Percentiles rank a stretch among this genome's conserved stretches.
phyloP scores from a whole-genome alignment of 2,329 filamentous ascomycete genomes.

The Botrytis fragariae region DNA sequence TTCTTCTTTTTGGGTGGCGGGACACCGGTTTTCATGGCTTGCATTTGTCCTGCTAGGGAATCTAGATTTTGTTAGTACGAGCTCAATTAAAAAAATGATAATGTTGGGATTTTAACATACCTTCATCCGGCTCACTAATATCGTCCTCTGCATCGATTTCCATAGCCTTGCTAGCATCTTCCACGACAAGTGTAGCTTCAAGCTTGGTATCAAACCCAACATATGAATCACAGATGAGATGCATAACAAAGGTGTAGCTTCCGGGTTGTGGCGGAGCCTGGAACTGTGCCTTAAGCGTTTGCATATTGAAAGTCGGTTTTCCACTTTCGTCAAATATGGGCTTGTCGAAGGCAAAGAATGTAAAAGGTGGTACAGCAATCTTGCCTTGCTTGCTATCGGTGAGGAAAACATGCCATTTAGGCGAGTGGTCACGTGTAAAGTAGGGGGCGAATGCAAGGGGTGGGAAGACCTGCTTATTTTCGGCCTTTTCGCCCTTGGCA shows the following conservation, averaged over 20 bases:
- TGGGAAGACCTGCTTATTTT: conserved; percentile 67
- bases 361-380: conserved; percentile 93
- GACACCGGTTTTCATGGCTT: conserved; percentile 71
- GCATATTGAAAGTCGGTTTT: conserved; percentile 88
- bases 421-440: conserved; percentile 83
- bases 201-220: conserved; percentile 90
- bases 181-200: conserved; percentile 84
- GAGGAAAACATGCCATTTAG: conserved; percentile 91
- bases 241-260: conserved; percentile 92
- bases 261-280: conserved; percentile 89
- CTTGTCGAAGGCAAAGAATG: conserved; percentile 90
- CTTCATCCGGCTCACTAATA: conserved; percentile 96
- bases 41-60: conserved; percentile 88
- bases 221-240: conserved; percentile 92
- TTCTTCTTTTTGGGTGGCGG: conserved; percentile 59
- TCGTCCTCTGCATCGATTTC: conserved; percentile 84
- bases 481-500: conserved; percentile 60
- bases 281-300: conserved; percentile 96
- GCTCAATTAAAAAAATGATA: not conserved
- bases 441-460: conserved; percentile 89
- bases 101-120: conserved; percentile 53
- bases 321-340: conserved; percentile 77
- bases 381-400: conserved; percentile 92
- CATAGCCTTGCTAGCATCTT: conserved; percentile 82
- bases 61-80: conserved; percentile 49